Evolutionary conservation across 768 basidiomycete species (phyloP), one percentile per base, ranked within the genome.

Genomic region (Leucosporidium yakuticum): DNA sequence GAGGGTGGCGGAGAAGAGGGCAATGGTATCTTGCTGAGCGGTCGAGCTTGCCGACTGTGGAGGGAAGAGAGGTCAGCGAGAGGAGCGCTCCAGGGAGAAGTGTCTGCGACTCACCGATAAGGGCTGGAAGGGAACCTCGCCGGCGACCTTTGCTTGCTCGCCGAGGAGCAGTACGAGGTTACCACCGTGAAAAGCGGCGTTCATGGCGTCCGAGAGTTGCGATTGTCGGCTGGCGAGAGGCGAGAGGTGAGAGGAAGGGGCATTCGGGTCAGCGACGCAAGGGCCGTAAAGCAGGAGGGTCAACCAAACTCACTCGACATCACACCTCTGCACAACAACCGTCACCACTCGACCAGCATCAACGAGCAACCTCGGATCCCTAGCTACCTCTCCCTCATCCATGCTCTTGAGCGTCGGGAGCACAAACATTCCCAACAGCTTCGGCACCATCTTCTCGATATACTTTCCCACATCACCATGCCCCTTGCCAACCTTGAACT

Each of bases 391-490:
- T 44, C 56, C 50, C 69, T 70, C 23, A 71, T 69, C 51, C 72
- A 68, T 36, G 69, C 63, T 21, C 34, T 4, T 19, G 5, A 54
- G 15, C 20, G 80, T 65, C 17, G 81, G 81, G 48, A 77, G 75
- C n/a, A 86, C 75, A 63, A 85, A 83, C 36, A 95, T 77, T 60
- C 85, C 85, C 74, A 86, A 90, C 6, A 98, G 74, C 34, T 83
- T 80, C 21, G 88, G 85, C 3, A 93, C 83, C 1, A 98, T 80
- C 25, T 82, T 81, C 71, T 96, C 90, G 47, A 88, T 82, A 75
- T 92, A 91, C 78, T 88, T 91, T 0, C 84, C 79, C 23, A 97
- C 82, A 76, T 98, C 96, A 0, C 79, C 76, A 76, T 95, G 78
- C 2, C 76, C 77, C n/a, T 60, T 64, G 4, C 77, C 75, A 11